Evolutionary conservation across 2,329 filamentous ascomycete genomes (phyloP).

Genomic region (Didymellaceae sp.): DNA sequence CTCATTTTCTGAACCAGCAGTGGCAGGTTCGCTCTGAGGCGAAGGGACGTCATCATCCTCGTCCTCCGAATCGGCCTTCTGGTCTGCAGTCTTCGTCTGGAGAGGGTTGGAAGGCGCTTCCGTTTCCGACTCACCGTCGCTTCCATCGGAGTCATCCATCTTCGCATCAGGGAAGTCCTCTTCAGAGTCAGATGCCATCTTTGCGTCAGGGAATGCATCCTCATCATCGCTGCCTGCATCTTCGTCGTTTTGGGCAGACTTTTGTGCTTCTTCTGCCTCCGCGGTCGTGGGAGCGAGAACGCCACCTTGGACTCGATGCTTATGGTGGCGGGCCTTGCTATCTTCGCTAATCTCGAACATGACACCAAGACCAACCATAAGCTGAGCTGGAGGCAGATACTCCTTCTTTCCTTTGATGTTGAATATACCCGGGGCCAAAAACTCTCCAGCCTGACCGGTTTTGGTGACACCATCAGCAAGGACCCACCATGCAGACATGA

Average conservation of each 20-base stretch:
- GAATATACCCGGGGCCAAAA: slow-evolving; percentile 78
- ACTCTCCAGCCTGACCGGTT: slow-evolving; percentile 78
- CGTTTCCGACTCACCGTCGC: slow-evolving; percentile 44
- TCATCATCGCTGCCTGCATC: slow-evolving; percentile 49
- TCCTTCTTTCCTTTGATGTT: slow-evolving; percentile 87
- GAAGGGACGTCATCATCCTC: slow-evolving; percentile 29
- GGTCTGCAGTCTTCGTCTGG: slow-evolving; percentile 36
- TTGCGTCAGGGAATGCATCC: slow-evolving; percentile 55
- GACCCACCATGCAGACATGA: slow-evolving; percentile 97
- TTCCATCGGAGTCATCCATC: slow-evolving; percentile 46
- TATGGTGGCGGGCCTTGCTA: slow-evolving; percentile 80
- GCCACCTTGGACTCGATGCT: slow-evolving; percentile 68
- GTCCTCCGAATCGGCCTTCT: slow-evolving; percentile 27
- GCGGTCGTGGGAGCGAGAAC: slow-evolving; percentile 26
- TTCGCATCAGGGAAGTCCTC: slow-evolving; percentile 56
- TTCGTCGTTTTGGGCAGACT: slow-evolving; percentile 24
- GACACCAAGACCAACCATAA: slow-evolving; percentile 85
- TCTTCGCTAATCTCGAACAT: slow-evolving; percentile 89
- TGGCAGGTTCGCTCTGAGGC: slow-evolving; percentile 2
- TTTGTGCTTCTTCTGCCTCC: slow-evolving; percentile 28
- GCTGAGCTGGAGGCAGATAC: slow-evolving; percentile 83
- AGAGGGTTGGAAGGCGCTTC: slow-evolving; percentile 48
- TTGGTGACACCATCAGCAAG: slow-evolving; percentile 90
- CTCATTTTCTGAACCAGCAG: slow-evolving; percentile 2
- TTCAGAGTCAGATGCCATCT: slow-evolving; percentile 47